Evolutionary conservation across 169 alveolate species (phyloP).

Genomic region (Cryptosporidium sp.): DNA sequence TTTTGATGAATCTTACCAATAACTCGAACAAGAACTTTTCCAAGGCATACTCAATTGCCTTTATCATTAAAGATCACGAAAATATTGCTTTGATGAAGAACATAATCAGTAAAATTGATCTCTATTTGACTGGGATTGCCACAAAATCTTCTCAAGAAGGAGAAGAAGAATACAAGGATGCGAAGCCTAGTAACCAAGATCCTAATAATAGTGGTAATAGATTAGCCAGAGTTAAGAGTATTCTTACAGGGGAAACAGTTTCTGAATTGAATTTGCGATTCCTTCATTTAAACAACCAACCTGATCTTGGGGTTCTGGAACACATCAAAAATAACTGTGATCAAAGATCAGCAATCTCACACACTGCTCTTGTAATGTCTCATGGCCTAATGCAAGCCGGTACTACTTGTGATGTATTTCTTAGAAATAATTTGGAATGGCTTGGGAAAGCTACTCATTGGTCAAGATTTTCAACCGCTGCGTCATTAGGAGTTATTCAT

Average conservation of each 20-base stretch:
- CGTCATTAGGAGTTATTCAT: constrained; percentile 97
- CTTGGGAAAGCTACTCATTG: constrained; percentile 90
- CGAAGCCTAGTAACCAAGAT: neutral
- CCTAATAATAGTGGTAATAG: neutral
- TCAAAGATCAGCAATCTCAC: constrained; percentile 83
- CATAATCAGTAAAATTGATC: neutral
- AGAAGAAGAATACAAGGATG: neutral
- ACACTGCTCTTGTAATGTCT: constrained; percentile 92
- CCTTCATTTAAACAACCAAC: constrained; percentile 89
- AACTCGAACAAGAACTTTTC: neutral
- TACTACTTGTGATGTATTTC: constrained; percentile 94
- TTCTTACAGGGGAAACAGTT: constrained; percentile 86
- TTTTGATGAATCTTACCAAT: neutral
- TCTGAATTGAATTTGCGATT: constrained; percentile 87
- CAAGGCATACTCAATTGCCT: constrained; percentile 39
- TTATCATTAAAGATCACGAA: constrained; percentile 16
- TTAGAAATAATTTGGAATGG: constrained; percentile 95
- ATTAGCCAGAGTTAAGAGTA: constrained; percentile 76
- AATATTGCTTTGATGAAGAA: neutral
- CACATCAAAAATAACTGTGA: constrained; percentile 69
- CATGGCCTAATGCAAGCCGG: constrained; percentile 94
- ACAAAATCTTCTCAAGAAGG: neutral
- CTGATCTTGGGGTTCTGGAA: constrained; percentile 88
- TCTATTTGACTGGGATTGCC: neutral
- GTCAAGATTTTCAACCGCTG: constrained; percentile 96